Evolutionary conservation across 495 filamentous ascomycete species (phyloP).

Genomic region (Rostrohypoxylon terebratum): DNA sequence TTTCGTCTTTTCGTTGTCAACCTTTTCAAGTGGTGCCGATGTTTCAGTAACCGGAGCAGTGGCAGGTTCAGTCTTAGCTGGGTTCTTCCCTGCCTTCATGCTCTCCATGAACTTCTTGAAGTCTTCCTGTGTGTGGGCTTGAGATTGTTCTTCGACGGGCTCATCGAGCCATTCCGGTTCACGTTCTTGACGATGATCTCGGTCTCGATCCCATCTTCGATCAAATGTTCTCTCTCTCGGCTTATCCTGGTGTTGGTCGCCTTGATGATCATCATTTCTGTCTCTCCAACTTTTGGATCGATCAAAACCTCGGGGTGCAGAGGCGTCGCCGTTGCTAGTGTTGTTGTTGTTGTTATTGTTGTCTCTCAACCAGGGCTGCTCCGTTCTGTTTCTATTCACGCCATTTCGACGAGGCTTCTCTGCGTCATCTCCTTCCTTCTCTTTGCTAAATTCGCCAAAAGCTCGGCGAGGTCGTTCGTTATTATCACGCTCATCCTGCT

Average conservation of each 20-base stretch:
- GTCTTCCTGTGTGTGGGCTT: slow-evolving; percentile 85
- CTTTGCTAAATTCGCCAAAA: slow-evolving; percentile 60
- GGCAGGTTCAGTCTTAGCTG: slow-evolving; percentile 50
- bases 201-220: slow-evolving; percentile 73
- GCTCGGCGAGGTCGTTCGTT: slow-evolving; percentile 67
- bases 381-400: slow-evolving; percentile 56
- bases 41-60: slow-evolving; percentile 47
- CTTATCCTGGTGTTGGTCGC: slow-evolving; percentile 56
- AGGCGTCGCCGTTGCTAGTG: slow-evolving; percentile 27
- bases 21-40: slow-evolving; percentile 43
- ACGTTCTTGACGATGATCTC: slow-evolving; percentile 72
- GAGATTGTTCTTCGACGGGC: slow-evolving; percentile 74
- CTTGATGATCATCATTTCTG: slow-evolving; percentile 63
- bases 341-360: background rate
- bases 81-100: slow-evolving; percentile 77
- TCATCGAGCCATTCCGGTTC: slow-evolving; percentile 91
- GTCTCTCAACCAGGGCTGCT: slow-evolving; percentile 57
- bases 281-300: slow-evolving; percentile 75
- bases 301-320: slow-evolving; percentile 67
- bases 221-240: slow-evolving; percentile 58
- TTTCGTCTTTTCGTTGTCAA: slow-evolving; percentile 62
- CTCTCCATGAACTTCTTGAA: slow-evolving; percentile 95
- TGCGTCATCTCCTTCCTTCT: slow-evolving; percentile 63
- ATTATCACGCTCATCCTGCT: slow-evolving; percentile 63
- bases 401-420: slow-evolving; percentile 69